Conservation (phyloP, 805 yeast species). For the Wickerhamomyces mucosus region DNA sequence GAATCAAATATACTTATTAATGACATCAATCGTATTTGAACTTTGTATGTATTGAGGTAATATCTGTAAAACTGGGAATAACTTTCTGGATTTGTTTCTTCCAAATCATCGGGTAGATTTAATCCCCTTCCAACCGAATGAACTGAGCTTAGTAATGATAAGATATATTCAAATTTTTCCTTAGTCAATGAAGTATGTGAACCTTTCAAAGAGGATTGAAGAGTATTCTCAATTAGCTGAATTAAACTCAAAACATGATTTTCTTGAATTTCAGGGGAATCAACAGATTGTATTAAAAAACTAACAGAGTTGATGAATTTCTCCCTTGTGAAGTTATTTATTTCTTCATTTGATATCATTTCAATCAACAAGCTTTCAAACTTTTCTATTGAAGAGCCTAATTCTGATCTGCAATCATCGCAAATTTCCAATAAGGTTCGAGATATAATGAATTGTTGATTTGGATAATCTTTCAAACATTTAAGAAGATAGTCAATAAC, state of each 20-base stretch:
- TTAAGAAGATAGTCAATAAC: slow-evolving; percentile 50
- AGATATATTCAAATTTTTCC: slow-evolving; percentile 33
- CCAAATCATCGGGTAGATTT: slow-evolving; percentile 45
- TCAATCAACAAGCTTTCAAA: slow-evolving; percentile 39
- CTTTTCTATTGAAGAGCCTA: slow-evolving; percentile 34
- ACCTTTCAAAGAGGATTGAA: slow-evolving; percentile 9
- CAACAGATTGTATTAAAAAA: slow-evolving; percentile 47
- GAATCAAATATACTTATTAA: slow-evolving; percentile 19
- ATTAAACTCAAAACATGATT: slow-evolving; percentile 25
- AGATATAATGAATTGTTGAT: slow-evolving; percentile 32
- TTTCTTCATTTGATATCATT: slow-evolving; percentile 31
- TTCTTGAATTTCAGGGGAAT: slow-evolving; percentile 36
- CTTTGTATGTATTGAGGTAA: slow-evolving; percentile 44
- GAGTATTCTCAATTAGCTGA: slow-evolving; percentile 20
- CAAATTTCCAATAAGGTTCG: slow-evolving; percentile 52
- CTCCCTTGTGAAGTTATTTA: slow-evolving; percentile 42
- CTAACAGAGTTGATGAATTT: slow-evolving; percentile 54
- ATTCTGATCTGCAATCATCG: slow-evolving; percentile 37
- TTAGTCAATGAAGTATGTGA: slow-evolving; percentile 7
- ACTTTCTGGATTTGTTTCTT: slow-evolving; percentile 18
- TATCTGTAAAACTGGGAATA: slow-evolving; percentile 11
- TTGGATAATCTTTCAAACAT: slow-evolving; percentile 20
- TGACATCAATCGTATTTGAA: slow-evolving; percentile 26
- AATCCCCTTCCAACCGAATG: slow-evolving; percentile 66
- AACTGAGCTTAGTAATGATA: slow-evolving; percentile 53